phyloP scores from a whole-genome alignment of 2,329 filamentous ascomycete species.

The Exophiala sideris region DNA sequence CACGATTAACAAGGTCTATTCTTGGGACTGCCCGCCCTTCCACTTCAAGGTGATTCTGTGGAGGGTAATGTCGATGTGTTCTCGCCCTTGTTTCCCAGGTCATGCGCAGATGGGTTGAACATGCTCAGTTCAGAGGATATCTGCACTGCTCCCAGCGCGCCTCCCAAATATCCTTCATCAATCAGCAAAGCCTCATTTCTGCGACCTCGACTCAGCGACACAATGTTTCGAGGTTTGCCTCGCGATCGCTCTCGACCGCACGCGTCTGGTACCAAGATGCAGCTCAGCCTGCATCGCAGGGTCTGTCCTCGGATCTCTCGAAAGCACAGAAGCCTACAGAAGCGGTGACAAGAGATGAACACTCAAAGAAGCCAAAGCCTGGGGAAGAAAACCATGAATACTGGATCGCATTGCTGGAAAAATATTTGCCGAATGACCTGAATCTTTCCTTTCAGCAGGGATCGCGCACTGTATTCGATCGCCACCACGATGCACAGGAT shows the following conservation, averaged over 20 bases:
- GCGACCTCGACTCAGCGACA: background rate
- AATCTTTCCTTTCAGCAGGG: constrained; percentile 17
- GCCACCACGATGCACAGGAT: constrained; percentile 28
- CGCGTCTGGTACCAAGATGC: background rate
- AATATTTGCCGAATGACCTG: constrained; percentile 33
- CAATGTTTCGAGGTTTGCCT: background rate
- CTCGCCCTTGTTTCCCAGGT: constrained; percentile 11
- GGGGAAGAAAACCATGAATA: constrained; percentile 29
- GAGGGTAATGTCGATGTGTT: constrained; percentile 3
- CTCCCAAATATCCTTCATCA: background rate
- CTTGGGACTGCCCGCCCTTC: background rate
- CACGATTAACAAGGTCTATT: background rate
- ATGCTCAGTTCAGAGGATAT: constrained; percentile 17
- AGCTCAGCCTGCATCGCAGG: background rate
- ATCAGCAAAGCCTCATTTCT: background rate
- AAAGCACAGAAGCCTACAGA: background rate
- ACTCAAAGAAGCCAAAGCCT: constrained; percentile 1
- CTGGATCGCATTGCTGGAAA: constrained; percentile 37
- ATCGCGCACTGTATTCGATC: constrained; percentile 5
- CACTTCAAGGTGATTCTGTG: background rate
- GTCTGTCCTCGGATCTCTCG: background rate
- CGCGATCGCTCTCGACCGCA: background rate
- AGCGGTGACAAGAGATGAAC: background rate
- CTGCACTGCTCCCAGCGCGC: constrained; percentile 3
- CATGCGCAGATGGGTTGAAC: constrained; percentile 25